Percentiles rank a stretch among this genome's conserved stretches.
Conservation (phyloP, 225 moss, liverwort and hornwort species). For the Asterella californica region DNA sequence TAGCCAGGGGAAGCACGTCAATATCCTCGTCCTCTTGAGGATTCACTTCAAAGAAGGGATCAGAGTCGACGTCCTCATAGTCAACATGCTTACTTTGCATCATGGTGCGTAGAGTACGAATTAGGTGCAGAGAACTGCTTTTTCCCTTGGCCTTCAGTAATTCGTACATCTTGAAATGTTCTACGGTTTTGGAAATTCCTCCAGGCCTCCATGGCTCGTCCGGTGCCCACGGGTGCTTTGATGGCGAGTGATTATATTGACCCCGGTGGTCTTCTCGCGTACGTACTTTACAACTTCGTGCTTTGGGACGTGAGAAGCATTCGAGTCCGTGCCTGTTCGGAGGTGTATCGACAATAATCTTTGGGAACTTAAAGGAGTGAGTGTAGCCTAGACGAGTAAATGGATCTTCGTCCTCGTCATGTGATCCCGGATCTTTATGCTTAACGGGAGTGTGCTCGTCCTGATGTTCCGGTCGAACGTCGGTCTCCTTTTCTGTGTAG, state of each 20-base stretch:
- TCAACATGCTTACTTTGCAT: not conserved
- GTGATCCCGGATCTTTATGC: not conserved
- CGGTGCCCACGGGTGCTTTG: constrained; percentile 1
- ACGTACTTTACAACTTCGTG: not conserved
- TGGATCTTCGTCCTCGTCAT: not conserved
- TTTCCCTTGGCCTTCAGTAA: not conserved
- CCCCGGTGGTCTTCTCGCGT: not conserved
- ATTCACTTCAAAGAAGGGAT: not conserved
- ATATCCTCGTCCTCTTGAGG: not conserved
- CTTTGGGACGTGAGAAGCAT: constrained; percentile 10
- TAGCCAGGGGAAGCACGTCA: not conserved
- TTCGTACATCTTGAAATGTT: not conserved
- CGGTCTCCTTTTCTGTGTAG: not conserved
- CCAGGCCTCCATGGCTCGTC: constrained; percentile 18
- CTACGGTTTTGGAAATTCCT: constrained; percentile 7
- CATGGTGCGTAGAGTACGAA: not conserved
- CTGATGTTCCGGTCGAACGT: not conserved
- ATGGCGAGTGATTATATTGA: no score
- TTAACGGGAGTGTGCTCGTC: not conserved
- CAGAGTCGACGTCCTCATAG: not conserved
- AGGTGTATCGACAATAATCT: not conserved
- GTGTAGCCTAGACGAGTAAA: not conserved
- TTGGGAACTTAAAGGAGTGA: not conserved
- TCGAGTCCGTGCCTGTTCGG: constrained; percentile 11
- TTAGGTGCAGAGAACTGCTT: not conserved